These are phyloP conservation scores for Pseudocercospora fuligena DNA, from an alignment of 2,329 filamentous ascomycete species.

Conservation along the genomic window DNA sequence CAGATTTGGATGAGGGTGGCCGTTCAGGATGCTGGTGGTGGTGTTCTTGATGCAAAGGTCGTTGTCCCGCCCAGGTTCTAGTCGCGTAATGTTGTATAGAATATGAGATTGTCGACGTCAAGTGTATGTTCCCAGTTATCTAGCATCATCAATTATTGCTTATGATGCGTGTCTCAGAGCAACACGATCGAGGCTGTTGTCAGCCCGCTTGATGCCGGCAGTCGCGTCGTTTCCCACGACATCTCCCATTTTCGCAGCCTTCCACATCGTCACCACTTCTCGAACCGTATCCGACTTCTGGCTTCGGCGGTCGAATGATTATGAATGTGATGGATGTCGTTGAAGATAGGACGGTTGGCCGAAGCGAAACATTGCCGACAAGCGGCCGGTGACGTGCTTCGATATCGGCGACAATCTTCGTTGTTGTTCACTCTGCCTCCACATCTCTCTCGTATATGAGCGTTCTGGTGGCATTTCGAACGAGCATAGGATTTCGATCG, in stretches of 20 bases:
- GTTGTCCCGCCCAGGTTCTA: too few relatives aligned
- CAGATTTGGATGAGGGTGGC: too few relatives aligned
- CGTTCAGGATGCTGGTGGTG: too few relatives aligned
- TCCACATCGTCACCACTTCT: neutral
- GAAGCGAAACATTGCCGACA: neutral
- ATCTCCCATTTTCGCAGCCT: neutral
- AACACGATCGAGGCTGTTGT: neutral
- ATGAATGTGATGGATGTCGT: neutral
- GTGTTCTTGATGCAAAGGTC: too few relatives aligned
- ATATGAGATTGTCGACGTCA: too few relatives aligned
- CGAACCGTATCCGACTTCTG: neutral
- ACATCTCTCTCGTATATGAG: neutral
- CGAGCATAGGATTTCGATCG: neutral
- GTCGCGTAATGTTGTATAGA: too few relatives aligned
- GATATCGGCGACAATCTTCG: neutral
- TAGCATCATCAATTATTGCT: too few relatives aligned
- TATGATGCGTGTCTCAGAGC: too few relatives aligned
- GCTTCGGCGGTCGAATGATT: neutral
- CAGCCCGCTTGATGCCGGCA: neutral
- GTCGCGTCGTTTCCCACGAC: neutral
- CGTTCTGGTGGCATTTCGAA: neutral
- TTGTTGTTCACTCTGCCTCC: neutral
- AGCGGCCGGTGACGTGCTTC: conserved; percentile 2
- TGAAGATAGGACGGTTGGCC: neutral
- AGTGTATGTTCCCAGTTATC: too few relatives aligned